These are phyloP conservation scores for Sordariomycetes sp. DNA, from an alignment of 2,329 filamentous ascomycete genomes.

Conservation along the genomic window DNA sequence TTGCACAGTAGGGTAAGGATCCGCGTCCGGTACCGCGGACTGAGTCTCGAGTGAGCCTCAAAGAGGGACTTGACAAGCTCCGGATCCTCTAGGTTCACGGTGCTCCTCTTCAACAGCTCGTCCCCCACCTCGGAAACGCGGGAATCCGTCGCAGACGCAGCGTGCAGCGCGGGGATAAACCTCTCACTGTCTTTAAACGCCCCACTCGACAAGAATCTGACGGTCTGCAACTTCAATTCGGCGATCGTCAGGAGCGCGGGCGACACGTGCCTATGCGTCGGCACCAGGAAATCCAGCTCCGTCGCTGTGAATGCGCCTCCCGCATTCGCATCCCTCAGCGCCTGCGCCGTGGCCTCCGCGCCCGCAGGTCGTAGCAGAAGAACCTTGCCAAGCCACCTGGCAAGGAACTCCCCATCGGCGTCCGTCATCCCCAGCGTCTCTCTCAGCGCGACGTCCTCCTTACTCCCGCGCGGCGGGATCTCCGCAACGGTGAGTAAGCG, in stretches of 20 bases:
- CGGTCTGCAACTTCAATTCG: constrained; percentile 41
- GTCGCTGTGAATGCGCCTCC: constrained; percentile 41
- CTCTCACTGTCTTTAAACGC: constrained; percentile 75
- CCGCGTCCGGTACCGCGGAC: constrained; percentile 62
- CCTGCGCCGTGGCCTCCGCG: constrained; percentile 7
- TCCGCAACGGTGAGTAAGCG: constrained; percentile 58
- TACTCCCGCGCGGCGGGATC: constrained; percentile 63
- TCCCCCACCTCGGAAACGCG: constrained; percentile 76
- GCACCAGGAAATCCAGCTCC: constrained; percentile 57
- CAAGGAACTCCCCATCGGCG: constrained; percentile 61
- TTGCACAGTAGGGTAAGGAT: constrained; percentile 66
- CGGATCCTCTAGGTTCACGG: constrained; percentile 59
- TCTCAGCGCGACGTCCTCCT: constrained; percentile 61
- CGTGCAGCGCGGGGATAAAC: constrained; percentile 72
- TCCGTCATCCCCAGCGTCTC: constrained; percentile 50
- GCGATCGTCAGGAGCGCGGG: constrained; percentile 14
- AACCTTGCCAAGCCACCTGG: constrained; percentile 64
- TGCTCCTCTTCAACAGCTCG: constrained; percentile 72
- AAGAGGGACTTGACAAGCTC: constrained; percentile 54
- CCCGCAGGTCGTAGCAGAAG: constrained; percentile 41
- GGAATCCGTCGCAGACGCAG: constrained; percentile 70
- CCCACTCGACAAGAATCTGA: constrained; percentile 67
- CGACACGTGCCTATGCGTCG: constrained; percentile 29
- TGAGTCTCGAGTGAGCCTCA: constrained; percentile 57
- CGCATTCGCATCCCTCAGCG: constrained; percentile 1